These are phyloP conservation scores for Seiridium cupressi DNA, from an alignment of 2,329 filamentous ascomycete species.

Conservation along the genomic window DNA sequence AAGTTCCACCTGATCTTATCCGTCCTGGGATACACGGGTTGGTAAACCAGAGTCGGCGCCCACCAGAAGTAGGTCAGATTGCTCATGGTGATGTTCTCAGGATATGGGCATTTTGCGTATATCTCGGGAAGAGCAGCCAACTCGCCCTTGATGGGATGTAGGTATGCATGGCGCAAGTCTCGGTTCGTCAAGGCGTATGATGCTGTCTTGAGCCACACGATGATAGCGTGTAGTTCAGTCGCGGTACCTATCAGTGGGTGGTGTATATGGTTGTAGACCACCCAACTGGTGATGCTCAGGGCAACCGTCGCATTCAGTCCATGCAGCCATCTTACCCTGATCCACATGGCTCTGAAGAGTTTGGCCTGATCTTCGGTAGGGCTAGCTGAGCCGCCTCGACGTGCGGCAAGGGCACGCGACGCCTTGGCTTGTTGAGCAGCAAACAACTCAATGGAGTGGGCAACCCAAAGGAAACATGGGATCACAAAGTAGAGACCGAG, in stretches of 20 bases:
- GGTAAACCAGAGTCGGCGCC: constrained; percentile 94
- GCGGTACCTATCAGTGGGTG: constrained; percentile 92
- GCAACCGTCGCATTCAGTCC: constrained; percentile 80
- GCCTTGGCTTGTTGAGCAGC: constrained; percentile 77
- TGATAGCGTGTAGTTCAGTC: constrained; percentile 86
- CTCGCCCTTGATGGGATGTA: constrained; percentile 70
- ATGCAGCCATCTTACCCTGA: constrained; percentile 76
- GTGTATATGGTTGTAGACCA: constrained; percentile 88
- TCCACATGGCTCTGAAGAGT: constrained; percentile 75
- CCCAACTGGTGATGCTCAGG: constrained; percentile 74
- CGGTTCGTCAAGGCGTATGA: constrained; percentile 97
- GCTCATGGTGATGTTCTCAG: constrained; percentile 80
- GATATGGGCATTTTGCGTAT: constrained; percentile 83
- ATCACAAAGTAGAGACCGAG: constrained; percentile 80
- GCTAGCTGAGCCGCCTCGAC: constrained; percentile 48
- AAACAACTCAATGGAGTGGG: constrained; percentile 83
- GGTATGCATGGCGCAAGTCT: constrained; percentile 85
- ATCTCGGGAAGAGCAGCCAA: constrained; percentile 73
- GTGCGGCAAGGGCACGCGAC: constrained; percentile 51
- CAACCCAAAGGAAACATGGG: constrained; percentile 85
- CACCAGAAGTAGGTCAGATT: constrained; percentile 98
- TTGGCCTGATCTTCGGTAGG: constrained; percentile 61
- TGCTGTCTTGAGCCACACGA: constrained; percentile 94
- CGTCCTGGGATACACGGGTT: constrained; percentile 91
- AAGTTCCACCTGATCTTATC: constrained; percentile 81